Conservation (phyloP, 139 green algal genomes). For the Chlamydomonas sp. region DNA sequence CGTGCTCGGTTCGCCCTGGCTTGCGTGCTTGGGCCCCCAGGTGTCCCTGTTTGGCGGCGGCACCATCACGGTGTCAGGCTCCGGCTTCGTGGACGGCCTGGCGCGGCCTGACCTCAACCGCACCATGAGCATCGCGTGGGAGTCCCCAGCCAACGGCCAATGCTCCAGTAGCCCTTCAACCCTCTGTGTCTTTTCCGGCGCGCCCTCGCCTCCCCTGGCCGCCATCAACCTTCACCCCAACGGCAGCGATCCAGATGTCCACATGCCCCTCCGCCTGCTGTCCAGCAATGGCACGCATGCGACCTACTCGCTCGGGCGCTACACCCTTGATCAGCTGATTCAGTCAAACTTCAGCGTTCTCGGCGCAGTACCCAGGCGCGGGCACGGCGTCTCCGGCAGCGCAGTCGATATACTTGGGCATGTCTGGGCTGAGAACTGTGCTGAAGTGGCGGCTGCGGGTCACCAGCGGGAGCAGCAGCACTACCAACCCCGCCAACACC, state of each 20-base stretch:
- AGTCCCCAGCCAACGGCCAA: background rate
- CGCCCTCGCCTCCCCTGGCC: background rate
- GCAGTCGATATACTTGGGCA: background rate
- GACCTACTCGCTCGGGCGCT: background rate
- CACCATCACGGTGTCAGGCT: background rate
- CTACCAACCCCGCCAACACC: no score
- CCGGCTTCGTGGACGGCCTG: background rate
- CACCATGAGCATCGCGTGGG: background rate
- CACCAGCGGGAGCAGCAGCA: no score
- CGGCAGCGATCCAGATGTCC: background rate
- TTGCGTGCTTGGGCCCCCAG: background rate
- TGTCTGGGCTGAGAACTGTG: background rate
- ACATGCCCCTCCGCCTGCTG: background rate
- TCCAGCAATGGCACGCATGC: background rate
- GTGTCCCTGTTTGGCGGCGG: conserved; percentile 18
- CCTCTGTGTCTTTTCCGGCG: background rate
- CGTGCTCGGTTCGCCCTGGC: background rate
- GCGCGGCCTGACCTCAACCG: background rate
- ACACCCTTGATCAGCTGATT: background rate
- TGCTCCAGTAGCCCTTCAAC: background rate
- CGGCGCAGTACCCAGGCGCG: background rate
- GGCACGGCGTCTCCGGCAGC: no score
- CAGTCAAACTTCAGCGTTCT: background rate
- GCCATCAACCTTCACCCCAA: background rate
- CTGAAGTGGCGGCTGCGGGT: background rate